These are phyloP conservation scores for Pharus latifolius DNA, from an alignment of 176 grass and related monocot species.

Conservation along the genomic window DNA sequence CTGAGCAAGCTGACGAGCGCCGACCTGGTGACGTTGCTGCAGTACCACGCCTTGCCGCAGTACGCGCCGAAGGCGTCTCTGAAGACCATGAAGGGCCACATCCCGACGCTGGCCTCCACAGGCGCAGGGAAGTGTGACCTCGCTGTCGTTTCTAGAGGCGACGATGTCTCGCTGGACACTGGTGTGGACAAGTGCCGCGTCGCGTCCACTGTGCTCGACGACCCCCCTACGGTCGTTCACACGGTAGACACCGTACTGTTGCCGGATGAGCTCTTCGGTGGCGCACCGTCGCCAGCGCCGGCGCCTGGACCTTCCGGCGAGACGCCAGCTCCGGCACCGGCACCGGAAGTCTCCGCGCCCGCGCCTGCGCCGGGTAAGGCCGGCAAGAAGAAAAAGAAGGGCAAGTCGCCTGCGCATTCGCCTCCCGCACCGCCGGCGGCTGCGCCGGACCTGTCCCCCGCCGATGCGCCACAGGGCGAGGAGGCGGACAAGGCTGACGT, in stretches of 20 bases:
- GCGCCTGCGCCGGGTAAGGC: conserved; percentile 25
- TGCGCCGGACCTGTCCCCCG: conserved; percentile 41
- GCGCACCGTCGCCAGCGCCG: conserved; percentile 42
- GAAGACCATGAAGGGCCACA: conserved; percentile 47
- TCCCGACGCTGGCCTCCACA: conserved; percentile 65
- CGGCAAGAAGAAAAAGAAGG: conserved; percentile 33
- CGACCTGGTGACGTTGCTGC: conserved; percentile 73
- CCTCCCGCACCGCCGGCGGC: conserved; percentile 53
- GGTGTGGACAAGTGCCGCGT: conserved; percentile 78
- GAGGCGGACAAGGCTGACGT: conserved; percentile 14
- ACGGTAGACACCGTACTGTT: conserved; percentile 73
- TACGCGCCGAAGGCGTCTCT: conserved; percentile 93
- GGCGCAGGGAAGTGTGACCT: conserved; percentile 73
- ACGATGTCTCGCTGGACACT: conserved; percentile 78
- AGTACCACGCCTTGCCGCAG: conserved; percentile 86
- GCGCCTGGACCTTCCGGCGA: conserved; percentile 17
- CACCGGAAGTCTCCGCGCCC: conserved; percentile 5
- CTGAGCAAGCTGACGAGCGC: conserved; percentile 61
- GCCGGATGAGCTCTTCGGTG: conserved; percentile 55
- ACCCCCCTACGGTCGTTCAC: conserved; percentile 59
- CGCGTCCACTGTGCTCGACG: conserved; percentile 75
- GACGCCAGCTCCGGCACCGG: conserved; percentile 11
- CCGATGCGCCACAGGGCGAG: conserved; percentile 39
- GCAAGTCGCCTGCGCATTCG: conserved; percentile 38
- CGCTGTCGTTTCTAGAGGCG: conserved; percentile 58